Percentiles rank a stretch among this genome's conserved stretches.
Evolutionary conservation across 2,329 filamentous ascomycete species (phyloP).

Genomic region (Alternaria brassicicola): DNA sequence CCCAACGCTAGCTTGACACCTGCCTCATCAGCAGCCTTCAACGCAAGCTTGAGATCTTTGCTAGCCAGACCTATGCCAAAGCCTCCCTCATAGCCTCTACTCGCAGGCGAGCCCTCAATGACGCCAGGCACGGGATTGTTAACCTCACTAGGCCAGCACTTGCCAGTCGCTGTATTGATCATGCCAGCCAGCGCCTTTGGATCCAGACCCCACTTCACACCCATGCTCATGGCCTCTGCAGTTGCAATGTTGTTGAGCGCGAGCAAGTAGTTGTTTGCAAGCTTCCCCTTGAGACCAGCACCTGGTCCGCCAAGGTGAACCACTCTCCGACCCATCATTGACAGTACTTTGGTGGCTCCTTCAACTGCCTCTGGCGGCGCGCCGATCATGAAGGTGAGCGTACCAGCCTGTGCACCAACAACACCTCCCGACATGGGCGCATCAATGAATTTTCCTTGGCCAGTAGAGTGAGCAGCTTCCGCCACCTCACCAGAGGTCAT

Average conservation of each 20-base stretch:
- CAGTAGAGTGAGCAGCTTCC: constrained; percentile 67
- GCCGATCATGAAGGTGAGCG: constrained; percentile 95
- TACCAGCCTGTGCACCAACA: constrained; percentile 84
- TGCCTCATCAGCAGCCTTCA: constrained; percentile 54
- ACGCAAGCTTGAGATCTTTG: constrained; percentile 57
- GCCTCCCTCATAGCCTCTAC: constrained; percentile 67
- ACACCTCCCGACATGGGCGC: constrained; percentile 97
- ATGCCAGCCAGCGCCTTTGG: constrained; percentile 75
- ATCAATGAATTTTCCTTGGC: constrained; percentile 82
- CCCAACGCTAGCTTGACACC: constrained; percentile 55
- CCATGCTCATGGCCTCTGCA: constrained; percentile 70
- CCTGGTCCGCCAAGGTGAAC: constrained; percentile 86
- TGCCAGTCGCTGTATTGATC: constrained; percentile 93
- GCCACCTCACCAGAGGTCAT: constrained; percentile 81
- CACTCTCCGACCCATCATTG: constrained; percentile 84
- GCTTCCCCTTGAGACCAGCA: constrained; percentile 85
- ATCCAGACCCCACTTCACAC: constrained; percentile 67
- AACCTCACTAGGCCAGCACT: constrained; percentile 92
- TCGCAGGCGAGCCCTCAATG: constrained; percentile 74
- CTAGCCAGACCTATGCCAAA: constrained; percentile 58
- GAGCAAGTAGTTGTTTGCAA: constrained; percentile 96
- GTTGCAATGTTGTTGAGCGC: constrained; percentile 87
- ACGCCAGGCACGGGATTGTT: constrained; percentile 95
- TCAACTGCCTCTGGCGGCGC: constrained; percentile 66
- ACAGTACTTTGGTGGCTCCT: constrained; percentile 70